Evolutionary conservation across 805 yeast species (phyloP).

Genomic region (Pichia cephalocereana): DNA sequence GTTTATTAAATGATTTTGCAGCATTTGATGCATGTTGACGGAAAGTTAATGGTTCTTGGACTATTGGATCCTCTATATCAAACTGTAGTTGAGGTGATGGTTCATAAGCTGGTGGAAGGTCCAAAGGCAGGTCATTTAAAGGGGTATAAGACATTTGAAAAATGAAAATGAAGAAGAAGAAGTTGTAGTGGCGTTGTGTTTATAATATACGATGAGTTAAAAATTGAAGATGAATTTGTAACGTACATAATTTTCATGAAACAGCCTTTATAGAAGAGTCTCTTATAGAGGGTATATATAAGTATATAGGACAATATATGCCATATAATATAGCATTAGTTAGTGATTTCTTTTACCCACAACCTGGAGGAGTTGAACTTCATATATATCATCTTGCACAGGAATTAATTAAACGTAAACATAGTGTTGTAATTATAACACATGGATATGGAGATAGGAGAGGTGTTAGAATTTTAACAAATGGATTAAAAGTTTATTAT

Average conservation of each 20-base stretch:
- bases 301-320: neutral
- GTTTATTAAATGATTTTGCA: conserved; percentile 27
- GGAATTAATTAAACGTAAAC: conserved; percentile 70
- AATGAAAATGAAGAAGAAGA: too few relatives aligned
- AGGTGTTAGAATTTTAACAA: conserved; percentile 76
- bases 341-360: conserved; percentile 96
- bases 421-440: conserved; percentile 77
- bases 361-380: conserved; percentile 95
- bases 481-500: conserved; percentile 89
- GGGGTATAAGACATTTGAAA: neutral
- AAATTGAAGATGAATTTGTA: too few relatives aligned
- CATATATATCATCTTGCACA: conserved; percentile 90
- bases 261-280: too few relatives aligned
- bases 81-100: conserved; percentile 26
- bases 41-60: neutral
- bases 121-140: neutral
- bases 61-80: conserved; percentile 33
- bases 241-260: too few relatives aligned
- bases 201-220: too few relatives aligned
- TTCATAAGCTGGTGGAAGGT: conserved; percentile 20
- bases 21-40: conserved; percentile 20
- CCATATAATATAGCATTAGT: conserved; percentile 42
- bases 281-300: too few relatives aligned
- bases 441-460: conserved; percentile 78
- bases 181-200: too few relatives aligned